A percentile compares a stretch with the other conserved stretches of the same genome.
Evolutionary conservation across 1,284 basidiomycete species (phyloP).

Genomic region (Melampsora americana): DNA sequence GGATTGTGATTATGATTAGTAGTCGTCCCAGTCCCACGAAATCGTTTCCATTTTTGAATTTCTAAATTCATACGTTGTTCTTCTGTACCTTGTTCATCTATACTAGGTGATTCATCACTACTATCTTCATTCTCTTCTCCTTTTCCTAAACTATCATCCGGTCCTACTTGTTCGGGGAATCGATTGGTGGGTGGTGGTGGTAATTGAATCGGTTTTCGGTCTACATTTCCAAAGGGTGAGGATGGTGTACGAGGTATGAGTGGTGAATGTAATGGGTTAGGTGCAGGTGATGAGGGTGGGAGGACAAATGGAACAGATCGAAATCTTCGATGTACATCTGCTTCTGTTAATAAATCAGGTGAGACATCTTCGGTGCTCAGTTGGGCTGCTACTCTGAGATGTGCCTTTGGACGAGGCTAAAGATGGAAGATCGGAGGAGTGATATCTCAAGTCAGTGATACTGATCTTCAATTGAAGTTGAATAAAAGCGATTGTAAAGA

Average conservation of each 20-base stretch:
- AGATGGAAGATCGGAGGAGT: neutral
- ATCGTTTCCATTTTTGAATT: conserved; percentile 38
- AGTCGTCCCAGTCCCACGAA: conserved; percentile 24
- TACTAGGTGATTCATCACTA: conserved; percentile 5
- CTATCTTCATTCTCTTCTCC: conserved; percentile 18
- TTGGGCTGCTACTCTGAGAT: conserved; percentile 36
- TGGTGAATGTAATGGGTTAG: conserved; percentile 17
- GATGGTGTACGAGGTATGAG: conserved; percentile 23
- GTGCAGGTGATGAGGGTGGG: conserved; percentile 13
- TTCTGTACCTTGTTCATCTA: conserved; percentile 1
- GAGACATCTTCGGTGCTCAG: conserved; percentile 31
- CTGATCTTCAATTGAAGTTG: neutral
- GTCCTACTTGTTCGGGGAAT: conserved; percentile 31
- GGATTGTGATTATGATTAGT: neutral
- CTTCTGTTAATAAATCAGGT: conserved; percentile 30
- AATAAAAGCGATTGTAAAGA: neutral
- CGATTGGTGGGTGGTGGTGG: conserved; percentile 19
- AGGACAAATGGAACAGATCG: conserved; percentile 25
- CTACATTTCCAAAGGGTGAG: conserved; percentile 7
- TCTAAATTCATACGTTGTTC: conserved; percentile 21
- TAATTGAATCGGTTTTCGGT: neutral
- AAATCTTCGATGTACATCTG: conserved; percentile 28
- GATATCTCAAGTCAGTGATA: neutral
- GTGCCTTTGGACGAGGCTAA: conserved; percentile 28
- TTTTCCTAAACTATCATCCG: conserved; percentile 7